Evolutionary conservation across 305 asterid genomes (phyloP).

Genomic region (Fraxinus xanthoxyloides): DNA sequence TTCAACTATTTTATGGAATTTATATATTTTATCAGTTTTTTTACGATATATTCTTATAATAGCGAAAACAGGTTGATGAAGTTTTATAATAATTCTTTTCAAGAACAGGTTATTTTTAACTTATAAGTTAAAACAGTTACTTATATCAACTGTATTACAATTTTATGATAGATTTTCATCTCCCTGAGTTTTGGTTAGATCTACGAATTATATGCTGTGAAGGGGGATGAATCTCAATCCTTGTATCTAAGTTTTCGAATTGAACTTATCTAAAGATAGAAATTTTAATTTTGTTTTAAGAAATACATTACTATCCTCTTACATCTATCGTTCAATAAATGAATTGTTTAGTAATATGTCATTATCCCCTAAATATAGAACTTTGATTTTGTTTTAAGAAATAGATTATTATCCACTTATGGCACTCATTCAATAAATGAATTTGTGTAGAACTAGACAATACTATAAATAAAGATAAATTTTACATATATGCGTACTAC

Average conservation of each 20-base stretch:
- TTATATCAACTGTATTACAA: no score
- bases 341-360: neutral
- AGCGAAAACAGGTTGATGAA: neutral
- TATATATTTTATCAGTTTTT: no score
- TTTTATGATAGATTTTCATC: neutral
- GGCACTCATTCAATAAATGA: neutral
- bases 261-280: neutral
- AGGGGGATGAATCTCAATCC: neutral
- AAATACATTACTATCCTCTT: neutral
- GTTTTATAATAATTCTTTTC: neutral
- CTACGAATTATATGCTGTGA: neutral
- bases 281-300: neutral
- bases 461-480: neutral
- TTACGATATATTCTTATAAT: no score
- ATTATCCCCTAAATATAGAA: neutral
- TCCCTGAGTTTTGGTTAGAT: neutral
- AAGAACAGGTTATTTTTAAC: neutral
- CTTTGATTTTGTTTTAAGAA: neutral
- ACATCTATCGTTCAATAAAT: neutral
- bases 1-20: neutral
- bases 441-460: neutral
- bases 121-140: neutral
- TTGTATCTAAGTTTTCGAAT: neutral
- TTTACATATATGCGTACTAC: neutral
- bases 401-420: neutral